Evolutionary conservation across 2,329 filamentous ascomycete genomes (phyloP).

Genomic region (Hymenoscyphus infarciens): DNA sequence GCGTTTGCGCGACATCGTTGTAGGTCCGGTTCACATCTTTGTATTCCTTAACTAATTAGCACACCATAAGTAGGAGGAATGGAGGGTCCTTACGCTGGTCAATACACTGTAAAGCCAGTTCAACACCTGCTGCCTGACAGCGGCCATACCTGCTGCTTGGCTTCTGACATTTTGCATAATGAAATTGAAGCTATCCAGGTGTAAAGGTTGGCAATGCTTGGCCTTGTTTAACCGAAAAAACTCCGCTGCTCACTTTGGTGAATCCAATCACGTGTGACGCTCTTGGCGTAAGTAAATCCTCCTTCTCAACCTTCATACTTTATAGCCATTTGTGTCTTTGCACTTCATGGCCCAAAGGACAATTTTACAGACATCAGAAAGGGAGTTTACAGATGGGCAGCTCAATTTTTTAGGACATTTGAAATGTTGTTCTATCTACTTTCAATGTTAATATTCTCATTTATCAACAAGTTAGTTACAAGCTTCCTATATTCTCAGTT

Average conservation of each 20-base stretch:
- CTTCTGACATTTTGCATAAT: conserved; percentile 17
- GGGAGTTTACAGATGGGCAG: no score
- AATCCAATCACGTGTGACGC: neutral
- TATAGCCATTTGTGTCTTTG: no score
- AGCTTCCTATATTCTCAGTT: no score
- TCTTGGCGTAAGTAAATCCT: no score
- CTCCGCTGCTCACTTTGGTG: neutral
- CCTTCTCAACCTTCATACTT: no score
- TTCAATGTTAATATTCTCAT: no score
- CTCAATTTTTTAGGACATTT: no score
- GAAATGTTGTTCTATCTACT: no score
- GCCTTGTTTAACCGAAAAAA: neutral
- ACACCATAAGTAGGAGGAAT: neutral
- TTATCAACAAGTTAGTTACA: no score
- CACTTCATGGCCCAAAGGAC: no score
- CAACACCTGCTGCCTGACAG: conserved; percentile 83
- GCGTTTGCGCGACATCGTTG: conserved; percentile 79
- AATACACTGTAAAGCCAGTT: conserved; percentile 95
- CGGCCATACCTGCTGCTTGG: conserved; percentile 38
- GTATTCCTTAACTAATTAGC: conserved; percentile 67
- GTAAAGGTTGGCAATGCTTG: conserved; percentile 1
- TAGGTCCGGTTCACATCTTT: conserved; percentile 90
- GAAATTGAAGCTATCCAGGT: conserved; percentile 25
- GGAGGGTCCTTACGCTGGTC: conserved; percentile 56
- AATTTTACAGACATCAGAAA: no score